Evolutionary conservation across 2,329 filamentous ascomycete genomes (phyloP).

Genomic region (Claviceps pazoutovae): DNA sequence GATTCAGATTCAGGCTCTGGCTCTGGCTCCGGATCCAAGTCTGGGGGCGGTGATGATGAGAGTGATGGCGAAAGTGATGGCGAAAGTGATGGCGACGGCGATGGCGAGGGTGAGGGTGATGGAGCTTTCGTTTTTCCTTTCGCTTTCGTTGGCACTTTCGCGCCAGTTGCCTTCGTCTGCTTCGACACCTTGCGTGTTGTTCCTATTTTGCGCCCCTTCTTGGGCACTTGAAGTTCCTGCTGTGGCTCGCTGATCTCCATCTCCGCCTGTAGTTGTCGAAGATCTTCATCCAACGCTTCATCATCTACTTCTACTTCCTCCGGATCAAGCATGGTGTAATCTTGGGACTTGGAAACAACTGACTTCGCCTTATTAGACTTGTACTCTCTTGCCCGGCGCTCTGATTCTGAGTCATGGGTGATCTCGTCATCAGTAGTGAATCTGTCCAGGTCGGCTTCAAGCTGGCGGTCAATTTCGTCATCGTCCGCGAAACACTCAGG

Average conservation of each 20-base stretch:
- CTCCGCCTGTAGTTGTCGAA: conserved; percentile 34
- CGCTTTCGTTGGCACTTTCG: too few relatives aligned
- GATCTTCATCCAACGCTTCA: conserved; percentile 35
- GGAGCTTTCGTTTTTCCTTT: conserved; percentile 20
- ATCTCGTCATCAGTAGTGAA: conserved; percentile 39
- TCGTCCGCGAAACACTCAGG: conserved; percentile 39
- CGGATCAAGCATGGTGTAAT: conserved; percentile 41
- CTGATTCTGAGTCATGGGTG: conserved; percentile 31
- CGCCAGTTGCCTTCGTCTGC: conserved; percentile 25
- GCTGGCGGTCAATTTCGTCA: conserved; percentile 50
- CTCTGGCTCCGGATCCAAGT: neutral
- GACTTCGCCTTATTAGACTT: conserved; percentile 17
- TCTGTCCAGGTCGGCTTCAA: conserved; percentile 50
- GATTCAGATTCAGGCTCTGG: conserved; percentile 8
- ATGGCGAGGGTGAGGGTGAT: conserved; percentile 12
- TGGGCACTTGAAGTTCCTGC: conserved; percentile 31
- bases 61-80: conserved; percentile 12
- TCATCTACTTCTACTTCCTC: conserved; percentile 30
- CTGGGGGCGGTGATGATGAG: neutral
- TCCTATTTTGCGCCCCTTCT: conserved; percentile 39
- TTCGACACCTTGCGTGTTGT: conserved; percentile 38
- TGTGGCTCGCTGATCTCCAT: conserved; percentile 26
- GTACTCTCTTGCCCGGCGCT: conserved; percentile 19
- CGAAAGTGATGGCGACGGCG: neutral
- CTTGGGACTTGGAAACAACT: conserved; percentile 17